These are phyloP conservation scores for Microdochium nivale DNA, from an alignment of 2,329 filamentous ascomycete genomes.

Conservation along the genomic window DNA sequence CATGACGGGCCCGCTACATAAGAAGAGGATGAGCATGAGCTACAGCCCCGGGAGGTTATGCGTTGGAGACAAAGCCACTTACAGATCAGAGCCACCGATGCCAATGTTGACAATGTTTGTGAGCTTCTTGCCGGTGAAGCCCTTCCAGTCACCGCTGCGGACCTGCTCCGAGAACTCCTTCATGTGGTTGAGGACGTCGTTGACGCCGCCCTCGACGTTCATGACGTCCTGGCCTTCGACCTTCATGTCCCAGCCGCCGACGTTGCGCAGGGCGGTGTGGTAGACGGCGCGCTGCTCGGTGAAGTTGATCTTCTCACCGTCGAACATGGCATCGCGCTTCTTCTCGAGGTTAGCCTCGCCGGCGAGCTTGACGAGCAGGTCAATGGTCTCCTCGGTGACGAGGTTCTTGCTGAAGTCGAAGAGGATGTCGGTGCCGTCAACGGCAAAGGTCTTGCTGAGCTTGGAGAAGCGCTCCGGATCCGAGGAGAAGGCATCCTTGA, in stretches of 20 bases:
- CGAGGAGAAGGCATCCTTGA: slow-evolving; percentile 87
- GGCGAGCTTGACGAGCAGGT: slow-evolving; percentile 80
- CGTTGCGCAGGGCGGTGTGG: slow-evolving; percentile 89
- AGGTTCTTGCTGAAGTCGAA: slow-evolving; percentile 99
- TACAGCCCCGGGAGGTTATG: background rate
- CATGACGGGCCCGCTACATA: slow-evolving; percentile 86
- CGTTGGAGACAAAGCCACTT: slow-evolving; percentile 30
- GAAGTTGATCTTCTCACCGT: slow-evolving; percentile 98
- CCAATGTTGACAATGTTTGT: slow-evolving; percentile 95
- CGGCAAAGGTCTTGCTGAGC: slow-evolving; percentile 76
- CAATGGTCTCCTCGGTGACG: slow-evolving; percentile 83
- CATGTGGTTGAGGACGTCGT: slow-evolving; percentile 90
- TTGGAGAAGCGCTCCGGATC: slow-evolving; percentile 85
- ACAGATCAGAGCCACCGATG: slow-evolving; percentile 97
- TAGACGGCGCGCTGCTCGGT: slow-evolving; percentile 95
- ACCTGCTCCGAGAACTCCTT: slow-evolving; percentile 96
- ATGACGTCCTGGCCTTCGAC: slow-evolving; percentile 93
- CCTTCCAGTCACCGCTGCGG: slow-evolving; percentile 92
- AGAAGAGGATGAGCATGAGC: background rate
- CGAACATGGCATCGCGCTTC: slow-evolving; percentile 96
- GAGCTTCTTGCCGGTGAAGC: slow-evolving; percentile 93
- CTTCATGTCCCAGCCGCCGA: slow-evolving; percentile 69
- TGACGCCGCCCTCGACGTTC: slow-evolving; percentile 78
- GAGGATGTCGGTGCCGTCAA: slow-evolving; percentile 76
- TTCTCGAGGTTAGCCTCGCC: slow-evolving; percentile 86